Percentiles rank a stretch among this genome's conserved stretches.
Evolutionary conservation across 257 asterid species (phyloP).

Genomic region (Nyctanthes arbortristis): DNA sequence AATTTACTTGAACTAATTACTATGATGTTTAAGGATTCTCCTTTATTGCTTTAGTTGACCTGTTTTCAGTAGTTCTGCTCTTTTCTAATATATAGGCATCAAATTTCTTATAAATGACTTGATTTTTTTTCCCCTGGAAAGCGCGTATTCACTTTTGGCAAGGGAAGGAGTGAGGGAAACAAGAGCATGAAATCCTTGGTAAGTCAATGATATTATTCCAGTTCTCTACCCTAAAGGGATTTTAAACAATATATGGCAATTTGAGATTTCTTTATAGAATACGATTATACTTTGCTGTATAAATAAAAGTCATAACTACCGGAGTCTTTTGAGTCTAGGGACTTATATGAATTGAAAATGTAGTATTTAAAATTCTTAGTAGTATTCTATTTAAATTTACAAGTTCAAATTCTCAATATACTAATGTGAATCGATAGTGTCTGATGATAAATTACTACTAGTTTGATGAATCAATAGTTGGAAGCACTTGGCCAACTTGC

Average conservation of each 20-base stretch:
- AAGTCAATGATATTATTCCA: conserved; percentile 23
- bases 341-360: not conserved
- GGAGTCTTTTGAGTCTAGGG: not conserved
- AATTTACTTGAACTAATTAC: not conserved
- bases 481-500: not conserved
- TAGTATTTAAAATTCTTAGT: not conserved
- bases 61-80: not conserved
- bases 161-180: conserved; percentile 93
- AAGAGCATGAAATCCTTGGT: conserved; percentile 95
- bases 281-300: not conserved
- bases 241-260: not conserved
- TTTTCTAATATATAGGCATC: not conserved
- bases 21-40: not conserved
- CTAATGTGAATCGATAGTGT: not conserved
- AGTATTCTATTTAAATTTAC: too few species aligned
- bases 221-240: not conserved
- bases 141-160: conserved; percentile 93
- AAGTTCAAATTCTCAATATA: not conserved
- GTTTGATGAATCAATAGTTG: not conserved
- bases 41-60: not conserved
- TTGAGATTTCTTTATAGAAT: not conserved
- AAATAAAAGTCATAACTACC: not conserved
- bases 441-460: not conserved
- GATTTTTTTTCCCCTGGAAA: conserved; percentile 16
- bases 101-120: conserved; percentile 21